Evolutionary conservation across 306 rosid genomes (phyloP).

Genomic region (Pyrus bretschneideri): DNA sequence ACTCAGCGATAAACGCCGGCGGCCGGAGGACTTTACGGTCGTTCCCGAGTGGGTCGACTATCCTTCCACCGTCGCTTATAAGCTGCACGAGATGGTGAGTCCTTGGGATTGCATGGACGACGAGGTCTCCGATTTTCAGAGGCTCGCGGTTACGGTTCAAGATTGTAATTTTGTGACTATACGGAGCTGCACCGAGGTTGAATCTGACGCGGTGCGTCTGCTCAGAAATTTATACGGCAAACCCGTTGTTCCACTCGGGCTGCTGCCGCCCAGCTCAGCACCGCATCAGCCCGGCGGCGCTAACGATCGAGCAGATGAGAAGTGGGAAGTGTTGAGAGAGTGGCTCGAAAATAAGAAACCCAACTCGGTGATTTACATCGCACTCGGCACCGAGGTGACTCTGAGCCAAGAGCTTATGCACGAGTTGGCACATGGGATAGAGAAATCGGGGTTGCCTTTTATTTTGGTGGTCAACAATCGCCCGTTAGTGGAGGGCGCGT

Average conservation of each 20-base stretch:
- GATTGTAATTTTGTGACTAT: neutral
- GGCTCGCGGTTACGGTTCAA: neutral
- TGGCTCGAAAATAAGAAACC: constrained; percentile 5
- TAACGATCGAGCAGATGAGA: neutral
- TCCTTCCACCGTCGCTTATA: neutral
- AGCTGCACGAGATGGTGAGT: constrained; percentile 1
- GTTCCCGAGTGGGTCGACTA: constrained; percentile 9
- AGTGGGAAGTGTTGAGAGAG: neutral
- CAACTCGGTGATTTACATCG: constrained; percentile 19
- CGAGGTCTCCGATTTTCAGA: constrained; percentile 7
- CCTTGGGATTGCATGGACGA: constrained; percentile 17
- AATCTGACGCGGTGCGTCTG: neutral
- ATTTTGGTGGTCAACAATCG: neutral
- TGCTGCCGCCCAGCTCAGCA: neutral
- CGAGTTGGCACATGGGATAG: constrained; percentile 23
- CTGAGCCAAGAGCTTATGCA: neutral
- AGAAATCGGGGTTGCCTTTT: constrained; percentile 12
- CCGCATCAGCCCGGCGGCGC: too few relatives aligned
- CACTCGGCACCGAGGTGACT: constrained; percentile 20
- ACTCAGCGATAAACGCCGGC: neutral
- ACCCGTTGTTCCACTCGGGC: constrained; percentile 22
- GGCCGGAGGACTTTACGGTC: constrained; percentile 19
- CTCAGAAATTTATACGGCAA: constrained; percentile 7
- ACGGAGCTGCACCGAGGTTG: constrained; percentile 12
- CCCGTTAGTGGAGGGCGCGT: too few relatives aligned